Evolutionary conservation across 1,284 basidiomycete species (phyloP), one percentile per base, ranked within the genome.

Genomic region (Austroboletus novae-zelandiae): DNA sequence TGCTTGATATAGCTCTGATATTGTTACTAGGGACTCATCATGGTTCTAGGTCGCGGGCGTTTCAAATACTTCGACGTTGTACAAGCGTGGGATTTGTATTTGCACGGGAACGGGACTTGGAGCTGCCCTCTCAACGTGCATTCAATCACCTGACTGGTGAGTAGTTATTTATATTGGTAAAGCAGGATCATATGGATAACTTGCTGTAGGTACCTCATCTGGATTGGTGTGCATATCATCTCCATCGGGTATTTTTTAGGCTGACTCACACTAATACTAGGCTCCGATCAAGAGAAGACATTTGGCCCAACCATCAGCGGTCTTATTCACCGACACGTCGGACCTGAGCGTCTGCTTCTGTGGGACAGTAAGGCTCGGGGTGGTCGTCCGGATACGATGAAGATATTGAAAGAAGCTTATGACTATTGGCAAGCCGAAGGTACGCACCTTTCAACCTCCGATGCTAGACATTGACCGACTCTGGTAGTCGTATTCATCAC

Each of bases 281-380:
- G 85, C 32, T 85, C 83, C 50, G 84, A 87, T 61, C 84, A 86
- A 67, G 82, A 86, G 66, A 86, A 84, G 71, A 89, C 86, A 1
- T 89, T 89, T 59, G 86, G 86, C 11, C 81, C 84, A 35, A 89
- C 86, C 32, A 85, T 89, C 55, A 79, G 76, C 55, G 78, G 79
- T 17, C 74, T 89, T 44, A 87, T 89, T 56, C 76, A 80, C 60
- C 74, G 77, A 50, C 75, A 86, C 61, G 71, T 89, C 37, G 82
- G n/a, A n/a, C n/a, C n/a, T n/a, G n/a, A n/a, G n/a, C n/a, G n/a
- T n/a, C n/a, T n/a, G n/a, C n/a, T n/a, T n/a, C n/a, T n/a, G n/a
- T n/a, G n/a, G n/a, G n/a, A n/a, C n/a, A n/a, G n/a, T n/a, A n/a
- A n/a, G n/a, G n/a, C n/a, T n/a, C n/a, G n/a, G n/a, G n/a, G n/a